A percentile compares a stretch with the other conserved stretches of the same genome.
These are phyloP conservation scores for Trichoderma koningii DNA, from an alignment of 2,329 filamentous ascomycete species.

Conservation along the genomic window DNA sequence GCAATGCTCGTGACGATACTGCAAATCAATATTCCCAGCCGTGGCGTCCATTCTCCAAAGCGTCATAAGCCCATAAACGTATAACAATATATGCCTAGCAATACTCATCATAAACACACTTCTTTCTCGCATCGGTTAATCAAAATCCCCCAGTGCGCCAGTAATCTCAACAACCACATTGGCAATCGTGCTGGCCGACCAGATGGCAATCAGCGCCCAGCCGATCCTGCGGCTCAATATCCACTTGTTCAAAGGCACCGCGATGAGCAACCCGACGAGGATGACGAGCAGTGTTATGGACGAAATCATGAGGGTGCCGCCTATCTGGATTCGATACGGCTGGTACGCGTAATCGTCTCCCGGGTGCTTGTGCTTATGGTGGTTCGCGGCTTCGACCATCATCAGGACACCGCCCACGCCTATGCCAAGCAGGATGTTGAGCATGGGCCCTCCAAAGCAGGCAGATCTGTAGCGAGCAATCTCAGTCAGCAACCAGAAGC, in stretches of 20 bases:
- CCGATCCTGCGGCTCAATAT: slow-evolving; percentile 81
- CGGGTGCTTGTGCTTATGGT: slow-evolving; percentile 67
- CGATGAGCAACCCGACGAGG: slow-evolving; percentile 73
- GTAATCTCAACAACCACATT: slow-evolving; percentile 81
- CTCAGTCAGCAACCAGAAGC: background rate
- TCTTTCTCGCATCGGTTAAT: background rate
- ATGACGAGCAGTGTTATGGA: slow-evolving; percentile 82
- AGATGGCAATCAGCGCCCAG: slow-evolving; percentile 75
- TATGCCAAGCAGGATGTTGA: slow-evolving; percentile 94
- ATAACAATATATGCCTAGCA: background rate
- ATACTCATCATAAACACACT: background rate
- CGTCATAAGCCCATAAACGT: background rate
- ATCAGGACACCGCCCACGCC: slow-evolving; percentile 90
- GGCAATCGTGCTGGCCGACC: slow-evolving; percentile 74
- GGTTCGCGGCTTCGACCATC: slow-evolving; percentile 70
- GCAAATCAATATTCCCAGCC: background rate
- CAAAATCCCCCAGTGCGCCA: slow-evolving; percentile 50
- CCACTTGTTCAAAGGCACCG: slow-evolving; percentile 86
- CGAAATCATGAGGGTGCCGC: slow-evolving; percentile 80
- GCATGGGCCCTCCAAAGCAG: slow-evolving; percentile 97
- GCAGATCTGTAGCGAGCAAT: slow-evolving; percentile 61
- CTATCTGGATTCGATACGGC: slow-evolving; percentile 81
- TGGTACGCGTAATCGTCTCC: slow-evolving; percentile 65
- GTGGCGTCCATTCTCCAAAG: background rate
- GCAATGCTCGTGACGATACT: background rate